Conservation (phyloP, 169 alveolate species). For the Plasmodium fragile region DNA sequence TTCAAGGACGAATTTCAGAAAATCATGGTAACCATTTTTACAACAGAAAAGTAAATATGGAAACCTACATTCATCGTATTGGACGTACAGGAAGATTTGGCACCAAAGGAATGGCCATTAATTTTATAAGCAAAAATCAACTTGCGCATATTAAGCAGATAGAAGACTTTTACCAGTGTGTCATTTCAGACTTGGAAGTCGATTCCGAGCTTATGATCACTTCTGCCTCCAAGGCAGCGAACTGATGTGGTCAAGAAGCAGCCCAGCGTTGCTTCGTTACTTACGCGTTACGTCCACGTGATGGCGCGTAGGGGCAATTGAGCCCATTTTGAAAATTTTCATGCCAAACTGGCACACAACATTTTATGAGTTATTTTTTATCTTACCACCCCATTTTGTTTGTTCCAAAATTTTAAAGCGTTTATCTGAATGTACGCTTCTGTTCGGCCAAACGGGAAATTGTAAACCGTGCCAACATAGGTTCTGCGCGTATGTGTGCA, state of each 20-base stretch:
- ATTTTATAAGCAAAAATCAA: slow-evolving; percentile 83
- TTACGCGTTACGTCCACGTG: neutral
- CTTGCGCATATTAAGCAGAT: slow-evolving; percentile 82
- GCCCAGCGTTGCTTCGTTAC: neutral
- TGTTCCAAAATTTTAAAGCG: neutral
- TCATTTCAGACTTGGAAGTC: slow-evolving; percentile 53
- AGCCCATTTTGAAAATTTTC: slow-evolving; percentile 34
- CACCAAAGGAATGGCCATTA: slow-evolving; percentile 96
- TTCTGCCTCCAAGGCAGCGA: slow-evolving; percentile 21
- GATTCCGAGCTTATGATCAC: slow-evolving; percentile 73
- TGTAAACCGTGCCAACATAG: neutral
- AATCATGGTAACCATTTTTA: neutral
- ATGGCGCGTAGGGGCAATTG: slow-evolving; percentile 70
- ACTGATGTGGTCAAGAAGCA: neutral
- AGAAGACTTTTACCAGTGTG: slow-evolving; percentile 80
- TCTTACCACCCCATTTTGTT: neutral
- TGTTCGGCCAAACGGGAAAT: neutral
- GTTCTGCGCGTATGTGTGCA: neutral
- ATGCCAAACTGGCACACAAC: neutral
- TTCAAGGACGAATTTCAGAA: slow-evolving; percentile 79
- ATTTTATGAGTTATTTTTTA: neutral
- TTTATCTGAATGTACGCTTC: neutral
- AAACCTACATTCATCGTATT: slow-evolving; percentile 96
- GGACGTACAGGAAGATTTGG: slow-evolving; percentile 99
- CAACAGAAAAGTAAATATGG: slow-evolving; percentile 72